Conservation (phyloP, 345 rosid genomes). For the Eucalyptus curtisii region DNA sequence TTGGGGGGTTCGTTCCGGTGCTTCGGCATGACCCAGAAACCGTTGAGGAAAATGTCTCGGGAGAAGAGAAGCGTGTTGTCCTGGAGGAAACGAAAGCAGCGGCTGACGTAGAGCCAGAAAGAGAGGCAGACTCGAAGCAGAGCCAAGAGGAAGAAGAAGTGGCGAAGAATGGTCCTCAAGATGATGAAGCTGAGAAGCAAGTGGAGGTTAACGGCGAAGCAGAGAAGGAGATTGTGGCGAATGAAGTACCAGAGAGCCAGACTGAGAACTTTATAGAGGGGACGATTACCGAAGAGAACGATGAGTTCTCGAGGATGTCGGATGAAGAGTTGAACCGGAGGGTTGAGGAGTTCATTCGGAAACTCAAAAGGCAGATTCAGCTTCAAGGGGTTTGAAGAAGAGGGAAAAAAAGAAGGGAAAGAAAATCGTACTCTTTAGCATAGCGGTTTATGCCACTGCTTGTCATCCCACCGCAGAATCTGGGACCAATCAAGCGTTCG, state of each 20-base stretch:
- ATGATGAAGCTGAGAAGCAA: neutral
- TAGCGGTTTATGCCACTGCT: neutral
- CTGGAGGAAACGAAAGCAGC: neutral
- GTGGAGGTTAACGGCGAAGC: neutral
- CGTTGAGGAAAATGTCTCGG: neutral
- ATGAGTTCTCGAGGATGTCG: conserved; percentile 58
- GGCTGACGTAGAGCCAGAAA: neutral
- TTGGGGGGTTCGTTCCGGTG: neutral
- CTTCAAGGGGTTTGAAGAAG: conserved; percentile 13
- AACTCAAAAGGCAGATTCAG: conserved; percentile 36
- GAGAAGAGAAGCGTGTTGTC: neutral
- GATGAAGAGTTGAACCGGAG: conserved; percentile 59
- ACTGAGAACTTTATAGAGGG: neutral
- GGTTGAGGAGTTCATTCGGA: conserved; percentile 65
- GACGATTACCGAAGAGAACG: conserved; percentile 5
- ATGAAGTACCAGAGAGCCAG: neutral
- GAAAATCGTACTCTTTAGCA: neutral
- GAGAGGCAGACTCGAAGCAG: neutral
- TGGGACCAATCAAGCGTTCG: neutral
- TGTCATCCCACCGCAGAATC: neutral
- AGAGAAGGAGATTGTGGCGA: neutral
- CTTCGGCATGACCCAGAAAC: neutral
- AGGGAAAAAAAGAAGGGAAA: neutral
- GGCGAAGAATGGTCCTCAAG: neutral
- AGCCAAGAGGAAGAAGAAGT: neutral